These are phyloP conservation scores for Ramularia endophylla DNA, from an alignment of 2,329 filamentous ascomycete genomes.

Conservation along the genomic window DNA sequence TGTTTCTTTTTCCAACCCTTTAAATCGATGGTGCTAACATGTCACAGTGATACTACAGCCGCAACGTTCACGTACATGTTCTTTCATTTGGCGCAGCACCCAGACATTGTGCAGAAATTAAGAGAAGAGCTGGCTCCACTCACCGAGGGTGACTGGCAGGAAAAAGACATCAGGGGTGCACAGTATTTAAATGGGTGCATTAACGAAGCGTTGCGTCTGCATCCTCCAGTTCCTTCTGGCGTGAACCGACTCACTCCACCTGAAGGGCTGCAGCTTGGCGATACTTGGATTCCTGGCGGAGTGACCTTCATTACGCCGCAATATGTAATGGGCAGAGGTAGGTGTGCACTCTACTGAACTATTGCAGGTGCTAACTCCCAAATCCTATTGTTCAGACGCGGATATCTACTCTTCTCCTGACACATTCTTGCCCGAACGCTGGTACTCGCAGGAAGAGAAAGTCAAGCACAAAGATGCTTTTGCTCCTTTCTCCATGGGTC, in stretches of 20 bases:
- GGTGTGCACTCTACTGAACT: slow-evolving; percentile 2
- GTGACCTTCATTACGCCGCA: slow-evolving; percentile 23
- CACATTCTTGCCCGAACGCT: slow-evolving; percentile 34
- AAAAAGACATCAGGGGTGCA: slow-evolving; percentile 22
- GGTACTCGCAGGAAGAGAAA: slow-evolving; percentile 31
- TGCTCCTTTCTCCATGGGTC: slow-evolving; percentile 33
- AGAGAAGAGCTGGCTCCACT: slow-evolving; percentile 30
- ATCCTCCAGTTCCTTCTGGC: slow-evolving; percentile 36
- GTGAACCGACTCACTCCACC: slow-evolving; percentile 34
- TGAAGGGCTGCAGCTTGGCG: slow-evolving; percentile 34
- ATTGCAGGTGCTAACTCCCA: no score
- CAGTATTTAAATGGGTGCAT: slow-evolving; percentile 32
- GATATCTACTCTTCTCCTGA: slow-evolving; percentile 26
- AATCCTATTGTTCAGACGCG: slow-evolving; percentile 13
- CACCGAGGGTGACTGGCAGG: slow-evolving; percentile 22
- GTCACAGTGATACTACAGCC: slow-evolving; percentile 38
- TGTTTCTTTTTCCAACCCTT: no score
- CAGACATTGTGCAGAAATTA: slow-evolving; percentile 27
- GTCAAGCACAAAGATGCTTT: slow-evolving; percentile 34
- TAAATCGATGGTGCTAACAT: no score
- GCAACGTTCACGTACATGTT: slow-evolving; percentile 38
- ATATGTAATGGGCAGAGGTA: slow-evolving; percentile 25
- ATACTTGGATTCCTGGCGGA: slow-evolving; percentile 31
- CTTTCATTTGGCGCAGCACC: slow-evolving; percentile 34
- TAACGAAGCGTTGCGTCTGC: slow-evolving; percentile 40